phyloP scores from a whole-genome alignment of 768 basidiomycete species.

The Serendipita sp. region DNA sequence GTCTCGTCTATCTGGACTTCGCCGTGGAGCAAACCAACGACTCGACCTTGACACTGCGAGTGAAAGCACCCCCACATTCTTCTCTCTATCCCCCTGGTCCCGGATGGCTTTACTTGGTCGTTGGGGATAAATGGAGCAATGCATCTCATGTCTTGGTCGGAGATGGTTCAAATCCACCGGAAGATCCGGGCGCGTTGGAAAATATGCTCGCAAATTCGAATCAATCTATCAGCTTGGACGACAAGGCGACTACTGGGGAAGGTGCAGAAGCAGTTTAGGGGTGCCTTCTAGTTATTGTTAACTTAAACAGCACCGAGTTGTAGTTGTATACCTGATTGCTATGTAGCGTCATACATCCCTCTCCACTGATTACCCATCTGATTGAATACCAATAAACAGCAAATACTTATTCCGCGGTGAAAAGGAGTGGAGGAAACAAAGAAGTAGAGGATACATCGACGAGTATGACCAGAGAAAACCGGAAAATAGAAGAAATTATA shows the following conservation, averaged over 20 bases:
- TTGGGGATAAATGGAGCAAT: conserved; percentile 46
- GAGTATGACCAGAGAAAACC: background rate
- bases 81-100: conserved; percentile 68
- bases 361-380: background rate
- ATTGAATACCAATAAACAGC: background rate
- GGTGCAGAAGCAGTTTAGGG: background rate
- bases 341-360: background rate
- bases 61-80: conserved; percentile 49
- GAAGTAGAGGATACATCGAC: conserved; percentile 1
- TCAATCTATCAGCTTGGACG: background rate
- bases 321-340: background rate
- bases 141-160: conserved; percentile 55
- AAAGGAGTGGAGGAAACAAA: background rate
- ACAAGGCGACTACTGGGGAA: background rate
- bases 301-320: too few relatives aligned
- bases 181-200: conserved; percentile 4
- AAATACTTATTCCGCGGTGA: background rate
- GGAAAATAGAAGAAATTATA: too few relatives aligned
- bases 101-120: conserved; percentile 56
- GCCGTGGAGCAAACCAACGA: conserved; percentile 34
- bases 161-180: conserved; percentile 39
- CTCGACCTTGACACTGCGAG: conserved; percentile 28
- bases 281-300: background rate
- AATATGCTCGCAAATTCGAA: conserved; percentile 11
- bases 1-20: conserved; percentile 58